Conservation (phyloP, 2,329 filamentous ascomycete species). For the Bipolaris gigantea region DNA sequence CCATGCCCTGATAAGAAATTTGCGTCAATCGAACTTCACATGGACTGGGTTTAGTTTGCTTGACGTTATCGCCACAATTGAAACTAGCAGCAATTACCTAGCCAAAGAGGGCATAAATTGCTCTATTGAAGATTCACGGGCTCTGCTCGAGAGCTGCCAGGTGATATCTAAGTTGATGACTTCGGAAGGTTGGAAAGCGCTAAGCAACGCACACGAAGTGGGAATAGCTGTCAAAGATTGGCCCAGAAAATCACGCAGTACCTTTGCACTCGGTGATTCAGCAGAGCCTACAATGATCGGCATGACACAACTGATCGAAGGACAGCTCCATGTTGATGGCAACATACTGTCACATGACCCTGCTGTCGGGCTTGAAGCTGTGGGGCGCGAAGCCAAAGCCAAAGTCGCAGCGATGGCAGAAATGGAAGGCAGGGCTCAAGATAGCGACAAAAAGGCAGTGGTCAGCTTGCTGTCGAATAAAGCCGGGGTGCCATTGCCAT, state of each 20-base stretch:
- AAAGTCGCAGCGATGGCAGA: constrained; percentile 30
- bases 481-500: constrained; percentile 47
- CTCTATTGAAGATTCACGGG: constrained; percentile 59
- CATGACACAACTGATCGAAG: constrained; percentile 58
- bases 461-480: constrained; percentile 30
- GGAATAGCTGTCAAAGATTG: constrained; percentile 72
- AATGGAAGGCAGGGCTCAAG: constrained; percentile 21
- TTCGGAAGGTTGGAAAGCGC: constrained; percentile 66
- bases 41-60: constrained; percentile 72
- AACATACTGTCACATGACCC: constrained; percentile 32
- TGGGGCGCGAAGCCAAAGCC: constrained; percentile 35
- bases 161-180: constrained; percentile 62
- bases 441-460: constrained; percentile 2
- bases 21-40: constrained; percentile 84
- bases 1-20: constrained; percentile 70
- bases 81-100: constrained; percentile 70
- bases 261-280: constrained; percentile 66
- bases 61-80: constrained; percentile 66
- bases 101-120: constrained; percentile 62
- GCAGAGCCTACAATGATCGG: constrained; percentile 59
- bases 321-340: constrained; percentile 58
- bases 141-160: constrained; percentile 66
- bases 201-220: constrained; percentile 74
- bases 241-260: constrained; percentile 60
- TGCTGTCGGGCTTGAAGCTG: constrained; percentile 24